A percentile compares a stretch with the other conserved stretches of the same genome.
Evolutionary conservation across 257 asterid genomes (phyloP).

Genomic region (Solanum arcanum): DNA sequence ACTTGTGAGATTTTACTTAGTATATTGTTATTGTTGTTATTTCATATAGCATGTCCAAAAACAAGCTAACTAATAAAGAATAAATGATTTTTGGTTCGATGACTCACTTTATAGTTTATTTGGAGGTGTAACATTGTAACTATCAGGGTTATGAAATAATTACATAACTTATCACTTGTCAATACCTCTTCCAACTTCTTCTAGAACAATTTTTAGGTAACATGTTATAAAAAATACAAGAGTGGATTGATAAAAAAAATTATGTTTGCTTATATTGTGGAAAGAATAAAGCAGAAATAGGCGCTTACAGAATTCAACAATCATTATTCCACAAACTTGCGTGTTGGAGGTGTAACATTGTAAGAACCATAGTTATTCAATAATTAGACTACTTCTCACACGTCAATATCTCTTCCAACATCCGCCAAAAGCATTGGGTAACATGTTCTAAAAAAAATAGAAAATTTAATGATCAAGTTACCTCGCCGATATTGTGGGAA

Average conservation of each 20-base stretch:
- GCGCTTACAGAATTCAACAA: constrained; percentile 66
- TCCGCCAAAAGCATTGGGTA: background rate
- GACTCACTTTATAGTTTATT: background rate
- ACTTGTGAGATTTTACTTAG: background rate
- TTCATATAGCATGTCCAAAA: background rate
- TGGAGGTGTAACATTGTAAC: background rate
- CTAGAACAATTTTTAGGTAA: background rate
- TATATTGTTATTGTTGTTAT: background rate
- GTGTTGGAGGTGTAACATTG: background rate
- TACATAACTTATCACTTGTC: background rate
- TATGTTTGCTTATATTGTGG: constrained; percentile 86
- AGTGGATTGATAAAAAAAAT: background rate
- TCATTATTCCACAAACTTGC: constrained; percentile 52
- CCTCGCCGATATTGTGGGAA: constrained; percentile 91
- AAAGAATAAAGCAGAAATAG: constrained; percentile 78
- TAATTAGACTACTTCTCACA: background rate
- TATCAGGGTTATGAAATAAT: background rate
- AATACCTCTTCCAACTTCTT: background rate
- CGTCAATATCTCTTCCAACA: background rate
- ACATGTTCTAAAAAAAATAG: background rate
- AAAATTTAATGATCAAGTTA: constrained; percentile 6
- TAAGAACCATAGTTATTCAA: background rate
- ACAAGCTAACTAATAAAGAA: background rate
- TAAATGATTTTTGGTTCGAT: background rate
- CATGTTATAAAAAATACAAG: background rate